Percentiles rank a stretch among this genome's conserved stretches.
Evolutionary conservation across 495 filamentous ascomycete genomes (phyloP).

Genomic region (Durotheca rogersii): DNA sequence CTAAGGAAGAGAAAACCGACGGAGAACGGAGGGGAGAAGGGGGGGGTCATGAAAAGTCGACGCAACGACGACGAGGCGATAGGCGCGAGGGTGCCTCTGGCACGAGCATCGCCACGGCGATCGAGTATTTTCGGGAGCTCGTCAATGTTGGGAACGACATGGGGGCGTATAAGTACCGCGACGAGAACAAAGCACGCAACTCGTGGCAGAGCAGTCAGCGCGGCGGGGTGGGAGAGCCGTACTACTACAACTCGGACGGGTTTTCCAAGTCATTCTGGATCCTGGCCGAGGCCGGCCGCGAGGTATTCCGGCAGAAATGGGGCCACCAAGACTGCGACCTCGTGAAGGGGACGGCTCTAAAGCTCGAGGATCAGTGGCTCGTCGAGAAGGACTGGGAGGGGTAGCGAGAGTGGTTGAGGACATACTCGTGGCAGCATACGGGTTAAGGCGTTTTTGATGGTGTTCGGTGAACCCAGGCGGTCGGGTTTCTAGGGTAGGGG

Average conservation of each 20-base stretch:
- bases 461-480: too few species aligned
- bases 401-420: too few species aligned
- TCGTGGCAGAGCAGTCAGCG: constrained; percentile 53
- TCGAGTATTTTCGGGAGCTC: constrained; percentile 40
- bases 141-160: constrained; percentile 39
- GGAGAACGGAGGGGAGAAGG: too few species aligned
- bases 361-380: constrained; percentile 35
- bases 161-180: constrained; percentile 46
- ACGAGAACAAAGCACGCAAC: constrained; percentile 44
- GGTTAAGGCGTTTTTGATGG: too few species aligned
- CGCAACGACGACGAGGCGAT: not conserved
- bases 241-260: constrained; percentile 51
- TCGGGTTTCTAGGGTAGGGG: too few species aligned
- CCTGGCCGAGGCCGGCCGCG: constrained; percentile 33
- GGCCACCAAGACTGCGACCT: constrained; percentile 33
- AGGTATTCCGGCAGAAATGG: constrained; percentile 37
- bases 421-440: too few species aligned
- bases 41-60: too few species aligned
- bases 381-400: constrained; percentile 40
- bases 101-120: constrained; percentile 21
- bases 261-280: constrained; percentile 43
- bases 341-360: constrained; percentile 27
- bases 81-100: not conserved
- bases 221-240: constrained; percentile 57
- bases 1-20: constrained; percentile 1